Base-by-base conservation (phyloP, 768 basidiomycete genomes). In the Hericium erinaceus region DNA sequence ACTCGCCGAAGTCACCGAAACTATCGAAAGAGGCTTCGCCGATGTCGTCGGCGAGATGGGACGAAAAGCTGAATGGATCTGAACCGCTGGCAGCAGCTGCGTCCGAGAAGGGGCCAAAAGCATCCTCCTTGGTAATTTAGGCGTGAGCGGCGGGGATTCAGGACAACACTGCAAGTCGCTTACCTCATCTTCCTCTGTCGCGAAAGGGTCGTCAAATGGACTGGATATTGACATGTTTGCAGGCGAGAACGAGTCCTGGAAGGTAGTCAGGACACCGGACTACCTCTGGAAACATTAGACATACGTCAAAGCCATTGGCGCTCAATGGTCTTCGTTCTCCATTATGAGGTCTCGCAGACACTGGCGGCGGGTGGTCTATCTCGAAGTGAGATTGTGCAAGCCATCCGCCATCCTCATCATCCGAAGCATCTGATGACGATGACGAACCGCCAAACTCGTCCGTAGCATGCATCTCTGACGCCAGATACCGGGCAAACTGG, bases 71-170 rank as follows among this genome's bases (percentile, higher is more conserved):
- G 69, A 89, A 88, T 0, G 80, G 79, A 58, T 85, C 77, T 16
- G 77, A 64, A 33, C 75, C 71, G 41, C 72, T 70, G 0, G 75
- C 65, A 1, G 78, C 77, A 1, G 82, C 76, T 2, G 82, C 66
- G 66, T 89, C 87, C 1, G 89, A 83, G 72, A 92, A 92, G 6
- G 90, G 88, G 2, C 89, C 90, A 68, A 89, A 89, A n/a, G 72
- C 77, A 56, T 86, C 87, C 69, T 87, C 72, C 68, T 78, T 61
- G 54, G 16, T 33, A 9, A 56, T 18, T 6, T 20, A 62, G 33
- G 57, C 38, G 15, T 37, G 10, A 52, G 39, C 41, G 62, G 20
- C 18, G 59, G 41, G 49, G 46, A 53, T 22, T 18, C 28, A 49
- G 9, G 40, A 37, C 39, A 60, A 15, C 57, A 9, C 41, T 18